phyloP scores from a whole-genome alignment of 2,329 filamentous ascomycete species.

The Phyllosticta citrichinensis region DNA sequence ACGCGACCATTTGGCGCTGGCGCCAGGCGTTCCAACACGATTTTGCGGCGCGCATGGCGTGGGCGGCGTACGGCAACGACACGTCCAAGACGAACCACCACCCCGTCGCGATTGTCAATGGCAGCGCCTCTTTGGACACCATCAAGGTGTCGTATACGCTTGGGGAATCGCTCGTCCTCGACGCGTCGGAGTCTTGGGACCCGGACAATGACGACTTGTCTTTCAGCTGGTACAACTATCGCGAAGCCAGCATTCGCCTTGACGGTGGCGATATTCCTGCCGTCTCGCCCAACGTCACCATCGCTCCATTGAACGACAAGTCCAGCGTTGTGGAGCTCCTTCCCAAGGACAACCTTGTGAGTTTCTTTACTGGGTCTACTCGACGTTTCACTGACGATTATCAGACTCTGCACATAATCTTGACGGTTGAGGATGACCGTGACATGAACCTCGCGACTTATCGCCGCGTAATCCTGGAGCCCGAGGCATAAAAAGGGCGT shows the following conservation, averaged over 20 bases:
- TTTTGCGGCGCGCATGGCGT: constrained; percentile 34
- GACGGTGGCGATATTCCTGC: neutral
- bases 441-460: constrained; percentile 11
- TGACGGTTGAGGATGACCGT: constrained; percentile 8
- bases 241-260: constrained; percentile 3
- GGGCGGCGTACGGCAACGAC: constrained; percentile 18
- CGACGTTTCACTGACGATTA: neutral
- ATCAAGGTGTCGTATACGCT: constrained; percentile 8
- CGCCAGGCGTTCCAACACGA: constrained; percentile 32
- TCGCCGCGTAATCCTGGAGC: constrained; percentile 8
- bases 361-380: neutral
- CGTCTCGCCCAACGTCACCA: constrained; percentile 5
- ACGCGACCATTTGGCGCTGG: constrained; percentile 35
- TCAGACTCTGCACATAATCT: constrained; percentile 12
- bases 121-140: constrained; percentile 6
- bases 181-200: constrained; percentile 14
- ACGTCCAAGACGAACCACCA: constrained; percentile 12
- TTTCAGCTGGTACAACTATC: constrained; percentile 16
- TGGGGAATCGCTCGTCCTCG: constrained; percentile 11
- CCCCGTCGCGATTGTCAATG: constrained; percentile 14
- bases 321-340: constrained; percentile 4
- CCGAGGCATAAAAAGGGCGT: neutral
- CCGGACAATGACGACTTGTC: constrained; percentile 13
- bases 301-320: neutral
- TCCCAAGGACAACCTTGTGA: constrained; percentile 9